Percentiles rank a stretch among this genome's conserved stretches.
phyloP scores from a whole-genome alignment of 2,329 filamentous ascomycete species.

The Elsinoe necatrix region DNA sequence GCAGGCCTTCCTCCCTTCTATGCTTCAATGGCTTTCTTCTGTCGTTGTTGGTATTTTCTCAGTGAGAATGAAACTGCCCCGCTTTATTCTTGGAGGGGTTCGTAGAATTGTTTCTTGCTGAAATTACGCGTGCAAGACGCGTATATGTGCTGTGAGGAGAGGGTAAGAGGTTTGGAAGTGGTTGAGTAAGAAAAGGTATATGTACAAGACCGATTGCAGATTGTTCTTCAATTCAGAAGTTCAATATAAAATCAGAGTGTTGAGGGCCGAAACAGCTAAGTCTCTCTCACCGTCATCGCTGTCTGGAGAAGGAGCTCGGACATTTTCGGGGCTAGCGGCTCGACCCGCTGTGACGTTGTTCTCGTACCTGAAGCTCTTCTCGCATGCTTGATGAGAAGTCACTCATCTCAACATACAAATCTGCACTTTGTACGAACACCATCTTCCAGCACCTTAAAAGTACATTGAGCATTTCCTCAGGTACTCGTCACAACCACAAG shows the following conservation, averaged over 20 bases:
- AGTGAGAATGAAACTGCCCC: neutral
- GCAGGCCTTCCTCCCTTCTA: neutral
- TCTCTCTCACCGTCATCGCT: slow-evolving; percentile 10
- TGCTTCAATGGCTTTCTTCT: slow-evolving; percentile 1
- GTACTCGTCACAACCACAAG: neutral
- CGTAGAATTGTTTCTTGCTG: neutral
- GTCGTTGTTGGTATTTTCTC: neutral
- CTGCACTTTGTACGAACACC: too few species aligned
- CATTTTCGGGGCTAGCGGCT: neutral
- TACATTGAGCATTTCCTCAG: too few species aligned
- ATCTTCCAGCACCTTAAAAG: too few species aligned
- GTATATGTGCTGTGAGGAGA: neutral
- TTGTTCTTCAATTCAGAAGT: neutral
- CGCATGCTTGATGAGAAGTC: neutral
- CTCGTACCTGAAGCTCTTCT: neutral
- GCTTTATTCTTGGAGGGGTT: slow-evolving; percentile 9
- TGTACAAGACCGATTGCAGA: neutral
- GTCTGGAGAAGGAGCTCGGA: slow-evolving; percentile 2
- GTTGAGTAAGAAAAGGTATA: neutral
- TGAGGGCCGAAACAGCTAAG: slow-evolving; percentile 5
- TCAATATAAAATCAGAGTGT: slow-evolving; percentile 9
- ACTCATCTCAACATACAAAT: neutral
- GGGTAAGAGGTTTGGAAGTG: neutral
- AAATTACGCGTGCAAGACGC: neutral
- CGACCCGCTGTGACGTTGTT: slow-evolving; percentile 8